Evolutionary conservation across 371 early-diverging fungal species (phyloP).

Genomic region (Blastocladiella emersonii): DNA sequence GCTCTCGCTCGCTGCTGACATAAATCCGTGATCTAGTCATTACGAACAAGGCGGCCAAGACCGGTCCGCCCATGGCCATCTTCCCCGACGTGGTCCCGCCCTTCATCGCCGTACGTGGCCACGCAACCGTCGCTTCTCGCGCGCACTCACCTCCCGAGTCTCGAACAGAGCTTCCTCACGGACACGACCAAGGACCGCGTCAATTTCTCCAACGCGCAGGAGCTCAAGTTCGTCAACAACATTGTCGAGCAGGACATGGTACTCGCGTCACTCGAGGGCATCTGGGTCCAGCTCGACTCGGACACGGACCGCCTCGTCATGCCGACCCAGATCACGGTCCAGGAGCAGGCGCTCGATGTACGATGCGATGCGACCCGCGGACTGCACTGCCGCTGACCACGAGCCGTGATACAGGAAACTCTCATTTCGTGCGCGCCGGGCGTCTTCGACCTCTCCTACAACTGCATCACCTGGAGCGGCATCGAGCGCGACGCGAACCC

Average conservation of each 20-base stretch:
- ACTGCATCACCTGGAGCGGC: slow-evolving; percentile 4
- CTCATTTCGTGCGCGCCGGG: slow-evolving; percentile 10
- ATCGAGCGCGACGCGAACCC: slow-evolving; percentile 5
- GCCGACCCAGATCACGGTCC: neutral
- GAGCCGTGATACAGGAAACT: slow-evolving; percentile 7
- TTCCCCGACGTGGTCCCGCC: neutral
- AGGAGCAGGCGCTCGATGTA: neutral
- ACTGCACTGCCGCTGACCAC: neutral
- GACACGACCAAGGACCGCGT: neutral
- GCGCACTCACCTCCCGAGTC: too few species aligned
- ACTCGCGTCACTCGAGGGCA: slow-evolving; percentile 5
- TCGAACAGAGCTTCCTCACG: neutral
- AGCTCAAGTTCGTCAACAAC: neutral
- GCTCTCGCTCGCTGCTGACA: neutral
- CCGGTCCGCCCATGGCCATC: neutral
- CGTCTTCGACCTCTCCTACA: slow-evolving; percentile 1
- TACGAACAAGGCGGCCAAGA: neutral
- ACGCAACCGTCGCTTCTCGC: too few species aligned
- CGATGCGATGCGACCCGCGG: neutral
- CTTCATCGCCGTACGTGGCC: neutral
- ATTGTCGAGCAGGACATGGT: neutral
- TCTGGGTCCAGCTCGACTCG: slow-evolving; percentile 8
- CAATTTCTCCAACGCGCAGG: neutral
- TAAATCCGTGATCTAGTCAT: neutral
- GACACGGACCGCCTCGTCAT: slow-evolving; percentile 8